Percentiles rank a stretch among this genome's conserved stretches.
These are phyloP conservation scores for Trametes elegans DNA, from an alignment of 768 basidiomycete species.

Conservation along the genomic window DNA sequence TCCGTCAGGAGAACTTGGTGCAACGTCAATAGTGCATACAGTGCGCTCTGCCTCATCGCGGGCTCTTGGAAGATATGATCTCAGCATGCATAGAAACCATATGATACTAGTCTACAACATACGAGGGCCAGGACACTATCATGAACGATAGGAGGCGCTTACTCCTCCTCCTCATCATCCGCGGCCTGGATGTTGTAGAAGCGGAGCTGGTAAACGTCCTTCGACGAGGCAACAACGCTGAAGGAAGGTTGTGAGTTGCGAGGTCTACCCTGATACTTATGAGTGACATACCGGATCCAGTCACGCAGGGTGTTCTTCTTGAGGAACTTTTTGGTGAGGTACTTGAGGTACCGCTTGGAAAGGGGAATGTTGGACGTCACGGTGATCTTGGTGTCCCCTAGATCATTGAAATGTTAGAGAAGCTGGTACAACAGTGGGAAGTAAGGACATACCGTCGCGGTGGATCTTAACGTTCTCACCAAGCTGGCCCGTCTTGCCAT, in stretches of 20 bases:
- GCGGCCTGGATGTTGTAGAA: conserved; percentile 87
- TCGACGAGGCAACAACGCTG: conserved; percentile 88
- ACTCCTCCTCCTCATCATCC: conserved; percentile 55
- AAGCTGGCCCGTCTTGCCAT: conserved; percentile 88
- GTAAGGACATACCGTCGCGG: conserved; percentile 66
- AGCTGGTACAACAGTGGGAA: background rate
- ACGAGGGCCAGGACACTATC: conserved; percentile 11
- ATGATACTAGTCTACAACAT: conserved; percentile 23
- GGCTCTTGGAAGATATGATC: background rate
- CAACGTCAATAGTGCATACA: too few species aligned
- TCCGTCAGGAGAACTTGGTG: too few species aligned
- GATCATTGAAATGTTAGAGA: background rate
- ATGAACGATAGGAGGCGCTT: conserved; percentile 2
- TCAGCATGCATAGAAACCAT: conserved; percentile 16
- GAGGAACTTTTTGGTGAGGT: conserved; percentile 98
- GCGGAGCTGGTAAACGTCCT: conserved; percentile 91
- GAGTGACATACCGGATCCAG: conserved; percentile 76
- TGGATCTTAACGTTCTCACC: conserved; percentile 85
- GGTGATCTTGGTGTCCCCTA: conserved; percentile 79
- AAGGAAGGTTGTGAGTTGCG: background rate
- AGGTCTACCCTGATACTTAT: background rate
- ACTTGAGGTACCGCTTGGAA: conserved; percentile 98
- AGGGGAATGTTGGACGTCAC: conserved; percentile 85
- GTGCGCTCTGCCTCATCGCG: too few species aligned
- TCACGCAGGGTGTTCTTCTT: conserved; percentile 96